Conservation (phyloP, 2,329 filamentous ascomycete species). For the Penicillium digitatum region DNA sequence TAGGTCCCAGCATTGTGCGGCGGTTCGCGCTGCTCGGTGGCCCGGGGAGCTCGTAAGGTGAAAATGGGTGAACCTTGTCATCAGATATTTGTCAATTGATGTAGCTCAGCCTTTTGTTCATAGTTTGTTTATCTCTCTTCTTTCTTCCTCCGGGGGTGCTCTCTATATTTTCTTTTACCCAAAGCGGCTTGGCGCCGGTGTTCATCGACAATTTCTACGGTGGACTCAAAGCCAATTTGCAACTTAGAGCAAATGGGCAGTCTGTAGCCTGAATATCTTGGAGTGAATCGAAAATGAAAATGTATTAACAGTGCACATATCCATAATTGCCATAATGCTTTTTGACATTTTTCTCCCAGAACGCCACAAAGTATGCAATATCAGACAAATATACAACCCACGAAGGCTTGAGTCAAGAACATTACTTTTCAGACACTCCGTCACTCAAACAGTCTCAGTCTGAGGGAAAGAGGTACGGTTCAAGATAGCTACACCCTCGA, state of each 20-base stretch:
- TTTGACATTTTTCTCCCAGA: background rate
- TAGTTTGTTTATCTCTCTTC: conserved; percentile 22
- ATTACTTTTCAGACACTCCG: background rate
- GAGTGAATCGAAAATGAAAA: background rate
- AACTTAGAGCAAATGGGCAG: conserved; percentile 14
- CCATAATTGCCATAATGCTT: background rate
- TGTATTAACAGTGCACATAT: conserved; percentile 6
- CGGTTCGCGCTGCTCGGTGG: conserved; percentile 91
- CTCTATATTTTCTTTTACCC: conserved; percentile 7
- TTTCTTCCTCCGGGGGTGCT: conserved; percentile 11
- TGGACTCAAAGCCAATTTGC: conserved; percentile 15
- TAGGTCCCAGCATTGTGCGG: conserved; percentile 90
- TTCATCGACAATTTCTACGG: conserved; percentile 11
- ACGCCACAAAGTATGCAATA: conserved; percentile 11
- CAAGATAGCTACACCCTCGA: conserved; percentile 61
- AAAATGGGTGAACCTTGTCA: conserved; percentile 14
- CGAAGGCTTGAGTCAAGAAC: background rate
- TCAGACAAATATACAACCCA: background rate
- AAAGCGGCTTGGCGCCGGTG: conserved; percentile 16
- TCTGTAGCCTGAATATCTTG: conserved; percentile 1
- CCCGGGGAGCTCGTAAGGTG: conserved; percentile 58
- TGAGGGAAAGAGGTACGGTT: conserved; percentile 35
- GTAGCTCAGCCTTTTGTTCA: conserved; percentile 30
- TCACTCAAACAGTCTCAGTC: background rate
- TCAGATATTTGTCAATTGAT: conserved; percentile 22